Conservation (phyloP, 2,329 filamentous ascomycete genomes). For the Cordyceps javanica region DNA sequence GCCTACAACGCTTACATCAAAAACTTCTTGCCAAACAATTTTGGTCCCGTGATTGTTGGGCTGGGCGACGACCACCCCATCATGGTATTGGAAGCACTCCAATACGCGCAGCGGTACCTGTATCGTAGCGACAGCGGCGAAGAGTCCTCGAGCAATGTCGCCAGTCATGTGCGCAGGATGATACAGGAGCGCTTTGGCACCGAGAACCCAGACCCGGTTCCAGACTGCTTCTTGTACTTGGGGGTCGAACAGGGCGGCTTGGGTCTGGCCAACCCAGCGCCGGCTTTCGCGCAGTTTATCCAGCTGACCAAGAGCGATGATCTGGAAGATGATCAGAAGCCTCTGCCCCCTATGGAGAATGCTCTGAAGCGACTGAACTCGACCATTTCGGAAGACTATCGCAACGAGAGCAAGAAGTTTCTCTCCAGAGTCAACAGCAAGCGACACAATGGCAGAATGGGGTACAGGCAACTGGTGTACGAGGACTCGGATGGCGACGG, state of each 20-base stretch:
- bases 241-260: slow-evolving; percentile 34
- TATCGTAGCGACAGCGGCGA: neutral
- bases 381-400: slow-evolving; percentile 3
- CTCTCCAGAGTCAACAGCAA: neutral
- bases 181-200: slow-evolving; percentile 43
- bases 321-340: neutral
- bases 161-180: slow-evolving; percentile 39
- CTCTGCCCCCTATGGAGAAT: neutral
- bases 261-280: slow-evolving; percentile 30
- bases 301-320: neutral
- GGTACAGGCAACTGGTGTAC: neutral
- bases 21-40: slow-evolving; percentile 52
- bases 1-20: slow-evolving; percentile 54
- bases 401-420: slow-evolving; percentile 3
- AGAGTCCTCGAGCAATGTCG: slow-evolving; percentile 36
- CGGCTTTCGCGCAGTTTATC: slow-evolving; percentile 6
- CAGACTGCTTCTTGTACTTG: slow-evolving; percentile 36
- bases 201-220: slow-evolving; percentile 24
- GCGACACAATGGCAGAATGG: neutral
- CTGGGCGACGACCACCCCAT: slow-evolving; percentile 9
- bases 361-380: neutral
- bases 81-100: slow-evolving; percentile 9
- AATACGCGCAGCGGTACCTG: slow-evolving; percentile 3
- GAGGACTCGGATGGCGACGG: neutral
- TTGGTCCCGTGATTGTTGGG: slow-evolving; percentile 44